Percentiles rank a stretch among this genome's conserved stretches.
These are phyloP conservation scores for Trichosporon asahii DNA, from an alignment of 1,284 basidiomycete species.

Conservation along the genomic window DNA sequence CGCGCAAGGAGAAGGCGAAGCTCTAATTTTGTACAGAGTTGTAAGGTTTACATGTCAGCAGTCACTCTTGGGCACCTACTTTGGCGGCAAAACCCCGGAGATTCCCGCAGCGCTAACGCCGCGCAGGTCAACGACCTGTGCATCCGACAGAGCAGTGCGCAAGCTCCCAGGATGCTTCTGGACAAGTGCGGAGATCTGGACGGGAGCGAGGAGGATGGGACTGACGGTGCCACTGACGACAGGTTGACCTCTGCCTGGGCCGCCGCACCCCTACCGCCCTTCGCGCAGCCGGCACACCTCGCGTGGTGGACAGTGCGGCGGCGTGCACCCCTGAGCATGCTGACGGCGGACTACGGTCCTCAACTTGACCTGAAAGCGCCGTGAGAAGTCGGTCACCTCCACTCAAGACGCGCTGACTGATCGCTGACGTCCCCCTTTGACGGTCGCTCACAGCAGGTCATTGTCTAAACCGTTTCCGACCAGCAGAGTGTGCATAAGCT, in stretches of 20 bases:
- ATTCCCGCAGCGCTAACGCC: background rate
- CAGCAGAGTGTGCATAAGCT: background rate
- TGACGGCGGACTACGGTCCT: too few species aligned
- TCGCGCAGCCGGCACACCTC: too few species aligned
- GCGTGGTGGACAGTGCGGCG: too few species aligned
- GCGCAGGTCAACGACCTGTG: background rate
- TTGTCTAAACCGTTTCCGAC: background rate
- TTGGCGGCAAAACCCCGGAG: background rate
- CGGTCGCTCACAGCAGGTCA: background rate
- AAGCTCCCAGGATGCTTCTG: background rate
- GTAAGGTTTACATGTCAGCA: constrained; percentile 6
- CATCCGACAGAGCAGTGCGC: background rate
- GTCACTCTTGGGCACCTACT: background rate
- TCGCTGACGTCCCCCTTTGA: too few species aligned
- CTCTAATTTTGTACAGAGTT: constrained; percentile 12
- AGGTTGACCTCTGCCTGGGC: background rate
- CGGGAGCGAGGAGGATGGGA: background rate
- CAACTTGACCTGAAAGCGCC: too few species aligned
- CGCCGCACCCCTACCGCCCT: too few species aligned
- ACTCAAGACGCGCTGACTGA: too few species aligned
- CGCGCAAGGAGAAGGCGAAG: constrained; percentile 42
- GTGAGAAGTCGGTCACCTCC: too few species aligned
- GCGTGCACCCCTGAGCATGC: too few species aligned
- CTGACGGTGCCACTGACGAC: background rate
- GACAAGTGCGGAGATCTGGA: background rate